phyloP scores from a whole-genome alignment of 108 stramenopile genomes.

The Pinguiococcus pyrenoidosus region DNA sequence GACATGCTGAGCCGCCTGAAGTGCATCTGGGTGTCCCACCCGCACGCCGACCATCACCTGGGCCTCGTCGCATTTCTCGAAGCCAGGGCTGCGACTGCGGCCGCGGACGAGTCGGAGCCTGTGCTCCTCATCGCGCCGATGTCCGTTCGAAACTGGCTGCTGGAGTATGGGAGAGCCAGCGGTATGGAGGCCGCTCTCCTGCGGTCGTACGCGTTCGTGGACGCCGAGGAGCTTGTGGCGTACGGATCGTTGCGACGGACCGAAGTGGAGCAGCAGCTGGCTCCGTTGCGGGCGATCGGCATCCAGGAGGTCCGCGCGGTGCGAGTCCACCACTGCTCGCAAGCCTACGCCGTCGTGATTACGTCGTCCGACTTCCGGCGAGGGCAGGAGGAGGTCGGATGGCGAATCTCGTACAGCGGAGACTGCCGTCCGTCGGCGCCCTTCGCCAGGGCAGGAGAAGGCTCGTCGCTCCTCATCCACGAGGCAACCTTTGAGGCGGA shows the following conservation, averaged over 20 bases:
- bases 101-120: constrained; percentile 18
- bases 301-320: constrained; percentile 44
- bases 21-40: constrained; percentile 89
- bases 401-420: constrained; percentile 70
- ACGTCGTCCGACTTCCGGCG: constrained; percentile 5
- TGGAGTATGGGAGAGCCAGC: constrained; percentile 49
- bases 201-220: constrained; percentile 49
- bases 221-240: constrained; percentile 43
- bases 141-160: constrained; percentile 52
- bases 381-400: constrained; percentile 40
- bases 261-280: constrained; percentile 10
- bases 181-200: constrained; percentile 34
- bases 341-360: constrained; percentile 53
- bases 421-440: constrained; percentile 77
- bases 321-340: constrained; percentile 68
- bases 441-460: constrained; percentile 49
- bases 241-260: constrained; percentile 2
- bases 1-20: constrained; percentile 36
- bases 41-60: constrained; percentile 93
- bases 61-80: constrained; percentile 69
- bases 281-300: constrained; percentile 37
- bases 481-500: constrained; percentile 95
- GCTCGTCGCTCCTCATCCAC: constrained; percentile 75
- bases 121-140: constrained; percentile 69
- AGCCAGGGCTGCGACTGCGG: constrained; percentile 25